Evolutionary conservation across 306 rosid genomes (phyloP), one percentile per base, ranked within the genome.

Genomic region (Delonix regia): DNA sequence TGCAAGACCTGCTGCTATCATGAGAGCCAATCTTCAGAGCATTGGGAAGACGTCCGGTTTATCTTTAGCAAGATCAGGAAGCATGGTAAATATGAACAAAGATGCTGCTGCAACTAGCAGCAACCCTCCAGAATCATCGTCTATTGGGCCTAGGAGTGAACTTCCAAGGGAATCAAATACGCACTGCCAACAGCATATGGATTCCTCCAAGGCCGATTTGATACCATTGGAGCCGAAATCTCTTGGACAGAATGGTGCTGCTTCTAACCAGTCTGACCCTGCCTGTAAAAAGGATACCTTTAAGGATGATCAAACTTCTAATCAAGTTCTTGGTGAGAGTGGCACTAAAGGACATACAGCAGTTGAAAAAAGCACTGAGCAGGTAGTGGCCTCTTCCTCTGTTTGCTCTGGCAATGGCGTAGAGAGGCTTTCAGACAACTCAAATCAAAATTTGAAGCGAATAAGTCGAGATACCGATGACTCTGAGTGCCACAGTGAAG

Each of bases 401-500:
- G 88, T 88, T 83, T 90, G 98, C 86, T 94, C 98, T 41, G 96
- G 86, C 63, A 88, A 87, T 79, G 88, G 92, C 0, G 78, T 86
- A 34, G 89, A 83, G 74, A 84, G 90, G 84, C 51, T 76, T 82
- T 88, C 90, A 1, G 88, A 83, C 69, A 79, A 84, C 24, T 84
- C 77, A 33, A 51, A 82, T 15, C 71, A 69, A 55, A 73, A 21
- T 64, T 52, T 78, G 85, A 94, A 88, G 90, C 82, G 86, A 81
- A 94, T 88, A 84, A 71, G 74, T 72, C 82, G 15, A 5, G 94
- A 91, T 57, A 68, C 78, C 7, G 91, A 90, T 69, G 96, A 91
- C 34, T 91, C 88, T 34, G 98, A 91, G 66, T 85, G 87, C 83
- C 89, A 90, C 53, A 94, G 97, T 83, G 98, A 94, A 28, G 97